phyloP scores from a whole-genome alignment of 805 yeast genomes.

The Zygosaccharomyces gambellarensis region DNA sequence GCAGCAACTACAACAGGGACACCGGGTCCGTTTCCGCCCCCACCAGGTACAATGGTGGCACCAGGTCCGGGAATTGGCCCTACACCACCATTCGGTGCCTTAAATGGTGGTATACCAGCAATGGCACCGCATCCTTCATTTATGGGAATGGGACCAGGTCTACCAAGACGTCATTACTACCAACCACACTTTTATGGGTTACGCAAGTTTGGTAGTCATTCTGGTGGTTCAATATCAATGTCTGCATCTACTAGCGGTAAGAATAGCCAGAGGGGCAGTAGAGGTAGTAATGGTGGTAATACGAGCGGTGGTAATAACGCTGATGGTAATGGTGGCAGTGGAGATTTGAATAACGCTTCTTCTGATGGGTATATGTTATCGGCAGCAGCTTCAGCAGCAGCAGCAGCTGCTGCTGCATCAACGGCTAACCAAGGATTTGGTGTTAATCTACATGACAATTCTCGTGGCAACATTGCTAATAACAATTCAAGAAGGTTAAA shows the following conservation, averaged over 20 bases:
- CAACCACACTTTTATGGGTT: constrained; percentile 6
- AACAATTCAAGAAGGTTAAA: constrained; percentile 25
- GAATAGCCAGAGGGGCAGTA: background rate
- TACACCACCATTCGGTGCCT: background rate
- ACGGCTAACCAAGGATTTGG: background rate
- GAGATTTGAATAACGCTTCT: background rate
- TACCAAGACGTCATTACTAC: constrained; percentile 11
- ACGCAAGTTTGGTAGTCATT: constrained; percentile 1
- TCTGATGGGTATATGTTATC: background rate
- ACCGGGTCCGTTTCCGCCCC: constrained; percentile 1
- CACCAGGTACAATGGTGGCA: background rate
- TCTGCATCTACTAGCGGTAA: background rate
- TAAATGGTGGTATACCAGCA: constrained; percentile 7
- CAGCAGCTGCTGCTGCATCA: constrained; percentile 10
- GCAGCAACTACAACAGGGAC: background rate
- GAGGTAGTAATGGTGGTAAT: background rate
- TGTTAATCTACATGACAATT: background rate
- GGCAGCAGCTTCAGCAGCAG: constrained; percentile 2
- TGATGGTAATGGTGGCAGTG: background rate
- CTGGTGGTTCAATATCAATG: background rate
- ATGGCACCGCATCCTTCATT: constrained; percentile 6
- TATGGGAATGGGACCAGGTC: constrained; percentile 8
- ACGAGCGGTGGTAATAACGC: background rate
- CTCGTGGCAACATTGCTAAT: constrained; percentile 1
- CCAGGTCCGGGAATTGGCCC: background rate